These are phyloP conservation scores for Aquanectria penicillioides DNA, from an alignment of 2,329 filamentous ascomycete species.

Conservation along the genomic window DNA sequence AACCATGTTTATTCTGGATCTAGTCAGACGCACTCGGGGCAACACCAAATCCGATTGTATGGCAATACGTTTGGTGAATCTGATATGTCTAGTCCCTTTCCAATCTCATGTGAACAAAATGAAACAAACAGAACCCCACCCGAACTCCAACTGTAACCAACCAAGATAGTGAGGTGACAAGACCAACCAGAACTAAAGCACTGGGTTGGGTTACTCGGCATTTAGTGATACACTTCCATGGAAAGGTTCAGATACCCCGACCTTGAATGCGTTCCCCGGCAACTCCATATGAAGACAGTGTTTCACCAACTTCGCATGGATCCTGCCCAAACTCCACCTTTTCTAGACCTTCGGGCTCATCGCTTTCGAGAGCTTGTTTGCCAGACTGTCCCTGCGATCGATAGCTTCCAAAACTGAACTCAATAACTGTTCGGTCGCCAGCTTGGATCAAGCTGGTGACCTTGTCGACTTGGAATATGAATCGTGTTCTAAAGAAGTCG, in stretches of 20 bases:
- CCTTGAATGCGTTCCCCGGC: constrained; percentile 48
- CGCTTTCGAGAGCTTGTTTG: constrained; percentile 51
- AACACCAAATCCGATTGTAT: too few relatives aligned
- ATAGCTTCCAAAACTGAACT: constrained; percentile 65
- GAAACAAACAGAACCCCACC: too few relatives aligned
- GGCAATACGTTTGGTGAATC: too few relatives aligned
- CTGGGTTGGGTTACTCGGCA: too few relatives aligned
- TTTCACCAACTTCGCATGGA: constrained; percentile 50
- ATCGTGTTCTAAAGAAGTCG: constrained; percentile 53
- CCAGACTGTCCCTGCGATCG: constrained; percentile 64
- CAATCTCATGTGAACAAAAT: too few relatives aligned
- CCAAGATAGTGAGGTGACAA: too few relatives aligned
- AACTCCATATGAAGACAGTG: constrained; percentile 43
- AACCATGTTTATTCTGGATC: too few relatives aligned
- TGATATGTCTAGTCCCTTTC: too few relatives aligned
- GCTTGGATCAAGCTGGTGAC: constrained; percentile 46
- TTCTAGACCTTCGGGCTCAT: constrained; percentile 47
- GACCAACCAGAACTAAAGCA: too few relatives aligned
- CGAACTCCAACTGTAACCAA: too few relatives aligned
- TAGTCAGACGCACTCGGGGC: too few relatives aligned
- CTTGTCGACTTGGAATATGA: constrained; percentile 60
- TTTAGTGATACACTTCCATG: too few relatives aligned
- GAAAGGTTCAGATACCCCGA: constrained; percentile 43
- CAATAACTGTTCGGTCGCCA: constrained; percentile 48
- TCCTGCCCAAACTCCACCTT: constrained; percentile 52